phyloP scores from a whole-genome alignment of 192 early-diverging fungal species.

The Martensiomyces pterosporus region DNA sequence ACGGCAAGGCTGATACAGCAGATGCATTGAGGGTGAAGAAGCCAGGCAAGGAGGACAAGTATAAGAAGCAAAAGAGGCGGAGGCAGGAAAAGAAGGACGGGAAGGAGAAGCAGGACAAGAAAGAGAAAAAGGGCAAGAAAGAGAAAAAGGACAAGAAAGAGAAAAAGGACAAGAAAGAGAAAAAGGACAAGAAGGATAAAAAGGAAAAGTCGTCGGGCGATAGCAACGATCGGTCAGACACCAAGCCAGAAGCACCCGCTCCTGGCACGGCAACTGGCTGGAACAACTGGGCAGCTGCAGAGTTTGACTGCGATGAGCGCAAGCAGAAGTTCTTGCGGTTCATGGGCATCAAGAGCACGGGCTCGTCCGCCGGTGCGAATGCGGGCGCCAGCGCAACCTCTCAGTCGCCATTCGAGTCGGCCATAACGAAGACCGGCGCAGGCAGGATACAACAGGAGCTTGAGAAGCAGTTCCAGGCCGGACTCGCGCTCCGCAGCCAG shows the following conservation, averaged over 20 bases:
- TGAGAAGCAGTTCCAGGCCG: conserved; percentile 41
- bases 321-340: conserved; percentile 44
- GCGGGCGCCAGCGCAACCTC: neutral
- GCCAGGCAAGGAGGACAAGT: neutral
- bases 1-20: too few species aligned
- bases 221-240: conserved; percentile 6
- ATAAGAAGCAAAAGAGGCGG: neutral
- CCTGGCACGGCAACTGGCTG: conserved; percentile 10
- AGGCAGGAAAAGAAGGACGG: conserved; percentile 5
- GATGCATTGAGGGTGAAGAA: neutral
- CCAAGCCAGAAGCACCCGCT: neutral
- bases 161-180: conserved; percentile 5
- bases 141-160: neutral
- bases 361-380: neutral
- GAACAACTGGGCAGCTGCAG: conserved; percentile 47
- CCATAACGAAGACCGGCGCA: conserved; percentile 33
- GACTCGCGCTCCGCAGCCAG: conserved; percentile 28
- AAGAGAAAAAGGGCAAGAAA: neutral
- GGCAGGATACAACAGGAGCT: conserved; percentile 33
- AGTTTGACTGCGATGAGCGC: conserved; percentile 39
- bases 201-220: neutral
- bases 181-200: conserved; percentile 3
- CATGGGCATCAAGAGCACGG: conserved; percentile 31
- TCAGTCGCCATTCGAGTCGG: conserved; percentile 39
- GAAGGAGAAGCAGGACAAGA: neutral